Percentiles rank a stretch among this genome's conserved stretches.
phyloP scores from a whole-genome alignment of 768 basidiomycete species.

The Phlebiopsis gigantea region DNA sequence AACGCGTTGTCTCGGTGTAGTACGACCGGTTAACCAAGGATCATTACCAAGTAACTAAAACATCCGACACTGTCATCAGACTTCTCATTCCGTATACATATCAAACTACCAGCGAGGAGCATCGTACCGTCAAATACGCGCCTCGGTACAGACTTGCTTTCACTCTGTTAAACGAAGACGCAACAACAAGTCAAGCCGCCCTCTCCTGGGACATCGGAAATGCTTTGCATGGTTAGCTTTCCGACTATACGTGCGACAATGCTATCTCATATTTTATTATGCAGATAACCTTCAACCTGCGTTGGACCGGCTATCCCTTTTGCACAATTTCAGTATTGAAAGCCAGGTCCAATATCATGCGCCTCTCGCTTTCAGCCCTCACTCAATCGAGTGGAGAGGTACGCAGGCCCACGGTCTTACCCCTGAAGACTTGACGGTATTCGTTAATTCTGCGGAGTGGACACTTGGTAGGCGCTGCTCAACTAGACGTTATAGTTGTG shows the following conservation, averaged over 20 bases:
- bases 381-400: slow-evolving; percentile 26
- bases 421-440: slow-evolving; percentile 83
- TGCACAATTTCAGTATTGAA: slow-evolving; percentile 93
- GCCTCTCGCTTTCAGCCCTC: slow-evolving; percentile 77
- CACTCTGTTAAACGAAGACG: slow-evolving; percentile 88
- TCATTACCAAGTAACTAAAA: not conserved
- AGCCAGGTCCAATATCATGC: slow-evolving; percentile 93
- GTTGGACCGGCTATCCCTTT: slow-evolving; percentile 46
- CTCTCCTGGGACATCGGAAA: slow-evolving; percentile 68
- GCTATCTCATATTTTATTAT: not conserved
- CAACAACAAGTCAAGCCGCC: slow-evolving; percentile 54
- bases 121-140: slow-evolving; percentile 68
- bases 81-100: slow-evolving; percentile 38
- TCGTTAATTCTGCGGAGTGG: slow-evolving; percentile 97
- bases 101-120: slow-evolving; percentile 41
- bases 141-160: slow-evolving; percentile 85
- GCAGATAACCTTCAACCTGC: slow-evolving; percentile 70
- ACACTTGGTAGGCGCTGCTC: slow-evolving; percentile 58
- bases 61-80: slow-evolving; percentile 30
- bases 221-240: slow-evolving; percentile 56
- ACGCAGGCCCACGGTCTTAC: slow-evolving; percentile 51
- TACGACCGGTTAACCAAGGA: not conserved
- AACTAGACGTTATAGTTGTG: too few species aligned
- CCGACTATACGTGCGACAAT: too few species aligned
- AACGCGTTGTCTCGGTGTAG: not conserved